A percentile compares a stretch with the other conserved stretches of the same genome.
These are phyloP conservation scores for Diplocarpon rosae DNA, from an alignment of 2,329 filamentous ascomycete genomes.

Conservation along the genomic window DNA sequence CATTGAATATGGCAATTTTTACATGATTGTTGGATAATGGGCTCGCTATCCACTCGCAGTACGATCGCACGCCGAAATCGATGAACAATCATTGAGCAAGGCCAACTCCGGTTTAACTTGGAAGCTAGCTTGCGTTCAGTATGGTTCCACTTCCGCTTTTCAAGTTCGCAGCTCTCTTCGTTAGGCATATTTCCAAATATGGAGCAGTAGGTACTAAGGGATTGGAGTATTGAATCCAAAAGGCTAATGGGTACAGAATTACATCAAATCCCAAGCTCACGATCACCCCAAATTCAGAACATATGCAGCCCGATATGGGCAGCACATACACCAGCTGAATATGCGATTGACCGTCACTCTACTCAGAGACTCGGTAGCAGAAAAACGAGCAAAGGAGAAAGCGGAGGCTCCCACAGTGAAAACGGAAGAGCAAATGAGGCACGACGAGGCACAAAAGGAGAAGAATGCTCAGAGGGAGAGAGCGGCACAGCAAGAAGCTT, in stretches of 20 bases:
- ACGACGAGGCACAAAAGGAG: slow-evolving; percentile 38
- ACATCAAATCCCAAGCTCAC: slow-evolving; percentile 54
- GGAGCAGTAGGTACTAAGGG: slow-evolving; percentile 43
- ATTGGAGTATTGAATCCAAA: too few relatives aligned
- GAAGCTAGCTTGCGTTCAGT: slow-evolving; percentile 2
- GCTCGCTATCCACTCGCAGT: slow-evolving; percentile 1
- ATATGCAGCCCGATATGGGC: slow-evolving; percentile 51
- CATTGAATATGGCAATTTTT: neutral
- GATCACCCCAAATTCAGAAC: slow-evolving; percentile 50
- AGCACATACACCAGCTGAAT: slow-evolving; percentile 54
- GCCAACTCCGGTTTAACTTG: neutral
- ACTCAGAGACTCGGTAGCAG: slow-evolving; percentile 45
- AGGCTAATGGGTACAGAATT: slow-evolving; percentile 37
- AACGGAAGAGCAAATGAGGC: slow-evolving; percentile 48
- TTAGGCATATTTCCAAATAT: slow-evolving; percentile 58
- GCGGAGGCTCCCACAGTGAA: slow-evolving; percentile 54
- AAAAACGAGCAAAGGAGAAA: slow-evolving; percentile 48
- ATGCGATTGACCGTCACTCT: slow-evolving; percentile 52
- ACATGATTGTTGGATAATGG: slow-evolving; percentile 1
- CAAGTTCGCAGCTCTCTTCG: slow-evolving; percentile 53
- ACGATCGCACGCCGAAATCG: neutral
- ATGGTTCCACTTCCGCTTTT: slow-evolving; percentile 59
- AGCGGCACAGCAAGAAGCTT: slow-evolving; percentile 21
- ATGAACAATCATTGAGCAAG: neutral
- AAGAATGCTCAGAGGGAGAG: slow-evolving; percentile 29